Evolutionary conservation across 1,139 yeast species (phyloP), one percentile per base, ranked within the genome.

Genomic region (Taphrina flavorubra): DNA sequence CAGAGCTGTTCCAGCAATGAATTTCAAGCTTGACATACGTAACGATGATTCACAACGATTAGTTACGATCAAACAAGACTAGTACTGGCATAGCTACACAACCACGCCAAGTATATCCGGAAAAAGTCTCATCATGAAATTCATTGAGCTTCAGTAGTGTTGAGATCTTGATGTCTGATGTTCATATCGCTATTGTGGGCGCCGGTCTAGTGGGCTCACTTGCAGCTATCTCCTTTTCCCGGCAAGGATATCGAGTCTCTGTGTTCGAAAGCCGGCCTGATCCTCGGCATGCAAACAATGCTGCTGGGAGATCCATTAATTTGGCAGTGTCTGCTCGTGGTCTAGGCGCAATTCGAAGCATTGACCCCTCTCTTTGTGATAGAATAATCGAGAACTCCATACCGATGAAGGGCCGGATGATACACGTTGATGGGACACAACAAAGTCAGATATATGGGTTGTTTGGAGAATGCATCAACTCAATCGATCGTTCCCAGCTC

Each of bases 151-250:
- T 4, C 4, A 25, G 31, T 25, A 25, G 31, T 25, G 31, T 25
- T 25, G 31, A 25, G 31, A 4, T 3, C 42, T 18, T n/a, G 16
- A 65, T 65, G 68, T n/a, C 64, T 13, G 64, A 65, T 44, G 16
- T 51, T 51, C 51, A 63, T 14, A 76, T 79, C 39, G 78, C 76
- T 7, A 75, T 81, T 10, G 76, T 81, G 13, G 83, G 95, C 0
- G 97, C 96, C 0, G 98, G 98, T 0, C 84, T 90, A 2, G 97
- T 92, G 3, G 98, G 98, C 0, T 85, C 95, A 68, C 81, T 91
- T n/a, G 85, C 94, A 0, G 96, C 97, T 0, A 78, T 92, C 34
- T 96, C 94, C 0, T 83, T 92, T 62, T 85, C 87, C 3, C 81
- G 86, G 68, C 83, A 85, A 70, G 97, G 97, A n/a, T 88, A 84